These are phyloP conservation scores for Oleoguttula mirabilis DNA, from an alignment of 495 filamentous ascomycete species.

Conservation along the genomic window DNA sequence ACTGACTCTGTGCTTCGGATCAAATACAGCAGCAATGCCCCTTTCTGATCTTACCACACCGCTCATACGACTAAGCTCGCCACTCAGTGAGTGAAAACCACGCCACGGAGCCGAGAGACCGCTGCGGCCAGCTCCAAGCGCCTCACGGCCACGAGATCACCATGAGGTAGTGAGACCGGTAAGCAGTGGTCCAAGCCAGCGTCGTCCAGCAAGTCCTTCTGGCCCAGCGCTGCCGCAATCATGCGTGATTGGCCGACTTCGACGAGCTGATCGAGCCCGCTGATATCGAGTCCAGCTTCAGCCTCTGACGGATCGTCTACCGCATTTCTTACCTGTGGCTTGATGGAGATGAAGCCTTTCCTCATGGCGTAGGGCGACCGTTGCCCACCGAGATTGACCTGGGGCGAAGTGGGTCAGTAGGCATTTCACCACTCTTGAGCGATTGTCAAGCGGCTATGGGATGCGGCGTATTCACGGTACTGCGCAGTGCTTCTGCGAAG, in stretches of 20 bases:
- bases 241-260: conserved; percentile 17
- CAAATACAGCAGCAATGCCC: too few relatives aligned
- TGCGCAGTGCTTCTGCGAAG: too few relatives aligned
- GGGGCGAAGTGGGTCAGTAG: too few relatives aligned
- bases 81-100: too few relatives aligned
- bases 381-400: conserved; percentile 2
- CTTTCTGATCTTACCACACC: too few relatives aligned
- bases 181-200: background rate
- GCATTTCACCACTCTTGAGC: too few relatives aligned
- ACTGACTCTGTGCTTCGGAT: too few relatives aligned
- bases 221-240: conserved; percentile 6
- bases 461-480: too few relatives aligned
- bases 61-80: too few relatives aligned
- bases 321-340: conserved; percentile 1
- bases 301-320: conserved; percentile 10
- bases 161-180: background rate
- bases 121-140: background rate
- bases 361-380: conserved; percentile 9
- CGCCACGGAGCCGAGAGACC: too few relatives aligned
- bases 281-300: conserved; percentile 18
- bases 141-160: background rate
- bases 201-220: background rate
- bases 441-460: too few relatives aligned
- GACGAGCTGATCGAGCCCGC: conserved; percentile 18
- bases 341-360: conserved; percentile 16